phyloP scores from a whole-genome alignment of 345 rosid genomes.

The Rhizophora mangle region DNA sequence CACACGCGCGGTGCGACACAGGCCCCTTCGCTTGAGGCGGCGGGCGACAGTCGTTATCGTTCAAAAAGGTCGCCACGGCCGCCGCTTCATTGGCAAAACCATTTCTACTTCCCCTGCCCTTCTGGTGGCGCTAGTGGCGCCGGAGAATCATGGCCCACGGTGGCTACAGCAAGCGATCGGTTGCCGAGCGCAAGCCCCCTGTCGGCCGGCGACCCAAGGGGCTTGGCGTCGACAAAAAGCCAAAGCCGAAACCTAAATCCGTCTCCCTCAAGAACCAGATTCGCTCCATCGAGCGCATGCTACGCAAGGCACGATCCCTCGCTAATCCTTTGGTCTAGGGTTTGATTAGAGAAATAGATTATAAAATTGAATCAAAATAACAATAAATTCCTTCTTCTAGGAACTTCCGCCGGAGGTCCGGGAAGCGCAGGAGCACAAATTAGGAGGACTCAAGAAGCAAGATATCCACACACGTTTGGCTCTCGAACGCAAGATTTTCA shows the following conservation, averaged over 20 bases:
- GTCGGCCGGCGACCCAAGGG: conserved; percentile 79
- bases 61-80: too few species aligned
- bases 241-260: conserved; percentile 61
- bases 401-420: conserved; percentile 70
- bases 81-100: too few species aligned
- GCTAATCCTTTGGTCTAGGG: conserved; percentile 4
- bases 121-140: too few species aligned
- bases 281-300: conserved; percentile 93
- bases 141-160: conserved; percentile 75
- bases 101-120: too few species aligned
- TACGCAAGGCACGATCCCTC: conserved; percentile 62
- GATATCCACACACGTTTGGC: conserved; percentile 81
- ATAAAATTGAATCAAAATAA: too few species aligned
- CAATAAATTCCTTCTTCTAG: conserved; percentile 15
- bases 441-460: conserved; percentile 76
- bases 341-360: background rate
- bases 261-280: conserved; percentile 92
- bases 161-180: conserved; percentile 76
- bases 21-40: too few species aligned
- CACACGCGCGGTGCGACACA: too few species aligned
- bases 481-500: conserved; percentile 80
- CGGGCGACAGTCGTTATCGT: too few species aligned
- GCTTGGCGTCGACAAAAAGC: conserved; percentile 70
- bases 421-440: conserved; percentile 66
- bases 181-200: conserved; percentile 50